Evolutionary conservation across 176 grass and related monocot species (phyloP).

Genomic region (Carex littledalei): DNA sequence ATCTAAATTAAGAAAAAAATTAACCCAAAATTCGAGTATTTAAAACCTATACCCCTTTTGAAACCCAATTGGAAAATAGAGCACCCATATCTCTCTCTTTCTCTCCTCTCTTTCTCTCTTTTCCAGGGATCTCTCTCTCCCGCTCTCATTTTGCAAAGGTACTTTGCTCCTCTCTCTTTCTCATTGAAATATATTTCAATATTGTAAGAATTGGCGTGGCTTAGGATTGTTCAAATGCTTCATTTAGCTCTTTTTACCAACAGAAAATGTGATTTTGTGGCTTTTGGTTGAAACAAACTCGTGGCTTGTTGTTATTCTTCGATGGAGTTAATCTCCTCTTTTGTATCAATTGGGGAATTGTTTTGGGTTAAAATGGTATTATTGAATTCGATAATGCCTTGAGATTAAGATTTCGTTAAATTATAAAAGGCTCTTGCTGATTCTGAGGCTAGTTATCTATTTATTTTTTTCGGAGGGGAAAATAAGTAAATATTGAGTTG

Average conservation of each 20-base stretch:
- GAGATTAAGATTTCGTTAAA: background rate
- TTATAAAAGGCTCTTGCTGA: background rate
- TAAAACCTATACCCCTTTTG: background rate
- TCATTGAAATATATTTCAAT: background rate
- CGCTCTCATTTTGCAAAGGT: constrained; percentile 10
- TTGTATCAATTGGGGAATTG: too few species aligned
- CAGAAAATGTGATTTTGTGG: background rate
- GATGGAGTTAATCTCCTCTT: background rate
- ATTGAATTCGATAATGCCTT: background rate
- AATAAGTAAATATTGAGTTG: background rate
- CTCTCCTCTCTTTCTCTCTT: background rate
- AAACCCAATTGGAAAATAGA: background rate
- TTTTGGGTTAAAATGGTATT: background rate
- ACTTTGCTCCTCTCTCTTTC: background rate
- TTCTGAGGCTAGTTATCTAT: background rate
- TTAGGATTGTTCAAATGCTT: background rate
- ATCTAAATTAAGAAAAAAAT: constrained; percentile 7
- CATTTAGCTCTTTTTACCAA: background rate
- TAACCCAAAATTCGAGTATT: background rate
- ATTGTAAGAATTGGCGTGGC: background rate
- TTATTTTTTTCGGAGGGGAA: background rate
- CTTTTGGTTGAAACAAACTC: background rate
- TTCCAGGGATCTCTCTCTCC: background rate
- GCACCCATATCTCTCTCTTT: background rate
- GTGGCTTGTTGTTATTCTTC: background rate